Base-by-base conservation (phyloP, 176 grass and related monocot species). In the Bolboschoenus planiculmis region DNA sequence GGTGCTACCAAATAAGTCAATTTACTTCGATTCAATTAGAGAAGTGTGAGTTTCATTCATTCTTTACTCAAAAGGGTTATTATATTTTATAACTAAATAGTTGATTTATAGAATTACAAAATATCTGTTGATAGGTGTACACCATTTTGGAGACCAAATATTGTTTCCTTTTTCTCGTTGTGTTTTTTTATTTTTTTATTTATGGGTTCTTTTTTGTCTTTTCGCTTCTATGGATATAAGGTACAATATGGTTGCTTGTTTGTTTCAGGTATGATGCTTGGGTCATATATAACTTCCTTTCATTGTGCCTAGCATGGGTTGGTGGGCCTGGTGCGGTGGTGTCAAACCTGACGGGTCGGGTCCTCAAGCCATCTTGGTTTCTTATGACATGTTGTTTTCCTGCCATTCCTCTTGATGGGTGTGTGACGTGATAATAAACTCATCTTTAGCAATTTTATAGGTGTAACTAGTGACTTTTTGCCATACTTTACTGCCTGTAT, bases 371-470 rank as follows among this genome's bases (percentile, higher is more conserved):
- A 40, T 99, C 96, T 2, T 99, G 86, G 82, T 87, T 91, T 82
- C 89, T 99, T 79, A 99, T 99, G 96, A 99, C 96, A 53, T 99
- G 96, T 67, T 99, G 96, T 86, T 95, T 91, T 84, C 91, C 92
- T 64, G 84, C 92, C 81, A 90, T 99, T 89, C 92, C 96, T 89
- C 93, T 99, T 56, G 96, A 99, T 59, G 96, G 96, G 96, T 99
- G 56, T 29, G 92, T 89, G 58, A 64, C 0, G 1, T 74, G 30
- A 34, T 85, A 24, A 53, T 78, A 20, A 34, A 26, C 27, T 53
- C 33, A 51, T 20, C n/a, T 31, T 31, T 77, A 30, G 53, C 46
- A 51, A 16, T 30, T 34, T 53, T 77, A 18, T 11, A 27, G 66
- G 50, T 82, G 47, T 16, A 13, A 4, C 1, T 1, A 63, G 8